phyloP scores from a whole-genome alignment of 352 stramenopile genomes.

The Phytophthora tentaculata region DNA sequence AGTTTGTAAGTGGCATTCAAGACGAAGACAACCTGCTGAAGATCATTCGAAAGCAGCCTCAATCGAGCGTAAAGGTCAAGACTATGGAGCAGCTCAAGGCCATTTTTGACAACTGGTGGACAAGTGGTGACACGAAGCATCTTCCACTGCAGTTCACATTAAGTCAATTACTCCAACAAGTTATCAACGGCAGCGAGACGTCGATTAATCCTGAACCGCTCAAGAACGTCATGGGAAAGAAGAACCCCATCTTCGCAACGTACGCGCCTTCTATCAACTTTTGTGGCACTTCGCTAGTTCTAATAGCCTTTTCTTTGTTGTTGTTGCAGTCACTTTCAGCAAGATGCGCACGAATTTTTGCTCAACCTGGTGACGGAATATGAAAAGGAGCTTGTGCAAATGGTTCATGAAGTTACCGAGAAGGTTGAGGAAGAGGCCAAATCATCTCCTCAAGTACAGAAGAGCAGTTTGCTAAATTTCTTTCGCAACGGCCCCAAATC shows the following conservation, averaged over 20 bases:
- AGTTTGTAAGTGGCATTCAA: slow-evolving; percentile 59
- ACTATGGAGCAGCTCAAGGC: slow-evolving; percentile 54
- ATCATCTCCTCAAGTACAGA: slow-evolving; percentile 33
- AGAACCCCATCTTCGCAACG: slow-evolving; percentile 84
- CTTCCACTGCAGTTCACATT: slow-evolving; percentile 64
- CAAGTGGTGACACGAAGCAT: slow-evolving; percentile 53
- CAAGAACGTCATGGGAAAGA: slow-evolving; percentile 80
- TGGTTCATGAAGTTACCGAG: slow-evolving; percentile 42
- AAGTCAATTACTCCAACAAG: slow-evolving; percentile 61
- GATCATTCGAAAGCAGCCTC: slow-evolving; percentile 63
- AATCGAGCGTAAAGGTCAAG: slow-evolving; percentile 33
- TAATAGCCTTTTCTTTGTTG: slow-evolving; percentile 18
- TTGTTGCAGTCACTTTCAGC: slow-evolving; percentile 70
- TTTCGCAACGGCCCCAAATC: slow-evolving; percentile 48
- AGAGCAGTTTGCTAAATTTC: slow-evolving; percentile 65
- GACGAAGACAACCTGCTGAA: slow-evolving; percentile 64
- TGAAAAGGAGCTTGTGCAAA: slow-evolving; percentile 78
- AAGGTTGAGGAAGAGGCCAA: slow-evolving; percentile 41
- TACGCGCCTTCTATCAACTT: slow-evolving; percentile 35
- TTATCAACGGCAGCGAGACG: slow-evolving; percentile 66
- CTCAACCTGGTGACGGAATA: slow-evolving; percentile 85
- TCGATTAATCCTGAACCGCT: slow-evolving; percentile 82
- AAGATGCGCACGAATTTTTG: slow-evolving; percentile 90
- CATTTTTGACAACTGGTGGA: slow-evolving; percentile 56
- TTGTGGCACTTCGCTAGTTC: neutral